Base-by-base conservation (phyloP, 2,329 filamentous ascomycete species). In the Colletotrichum coccodes region DNA sequence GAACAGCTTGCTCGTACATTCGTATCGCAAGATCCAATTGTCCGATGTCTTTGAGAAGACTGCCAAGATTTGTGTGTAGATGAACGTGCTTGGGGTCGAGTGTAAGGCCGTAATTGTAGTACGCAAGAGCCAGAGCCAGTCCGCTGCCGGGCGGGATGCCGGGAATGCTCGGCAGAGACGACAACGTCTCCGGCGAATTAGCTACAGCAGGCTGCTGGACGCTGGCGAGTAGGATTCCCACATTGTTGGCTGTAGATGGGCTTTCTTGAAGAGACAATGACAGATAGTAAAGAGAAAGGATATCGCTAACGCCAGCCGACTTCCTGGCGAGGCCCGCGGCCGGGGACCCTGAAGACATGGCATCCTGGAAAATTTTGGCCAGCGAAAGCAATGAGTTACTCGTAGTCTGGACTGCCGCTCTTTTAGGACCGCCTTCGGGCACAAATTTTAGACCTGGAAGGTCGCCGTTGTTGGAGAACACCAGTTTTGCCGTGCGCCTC, bases 281-380 rank as follows among this genome's bases (percentile, higher is more conserved):
- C 3, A 99, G 85, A 76, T 99, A 99, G 79, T 99, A 99, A 14
- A 99, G 87, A 2, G 95, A 94, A 40, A 99, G 82, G 42, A 99
- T 98, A 75, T 99, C 96, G 47, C 94, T 90, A 28, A 98, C 94
- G 1, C 94, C 92, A 50, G 92, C 91, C 3, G 90, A 87, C 64
- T 90, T 89, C 67, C 88, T 87, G 26, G 89, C 82, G 12, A 87
- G 82, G 44, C 82, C 82, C 12, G 87, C 84, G 26, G 85, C 84
- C 11, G 85, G 80, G 23, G 87, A 87, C 21, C 90, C 90, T 65
- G 89, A 94, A 3, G 95, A 94, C 89, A 98, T 95, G 34, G 93
- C 91, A 81, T 99, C 96, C 79, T 99, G 96, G 72, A 97, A 97
- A 40, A 99, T 99, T 80, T 99, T 99, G 26, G 96, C 96, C 46